Evolutionary conservation across 2,329 filamentous ascomycete genomes (phyloP), one percentile per base, ranked within the genome.

Genomic region (Elsinoe ampelina): DNA sequence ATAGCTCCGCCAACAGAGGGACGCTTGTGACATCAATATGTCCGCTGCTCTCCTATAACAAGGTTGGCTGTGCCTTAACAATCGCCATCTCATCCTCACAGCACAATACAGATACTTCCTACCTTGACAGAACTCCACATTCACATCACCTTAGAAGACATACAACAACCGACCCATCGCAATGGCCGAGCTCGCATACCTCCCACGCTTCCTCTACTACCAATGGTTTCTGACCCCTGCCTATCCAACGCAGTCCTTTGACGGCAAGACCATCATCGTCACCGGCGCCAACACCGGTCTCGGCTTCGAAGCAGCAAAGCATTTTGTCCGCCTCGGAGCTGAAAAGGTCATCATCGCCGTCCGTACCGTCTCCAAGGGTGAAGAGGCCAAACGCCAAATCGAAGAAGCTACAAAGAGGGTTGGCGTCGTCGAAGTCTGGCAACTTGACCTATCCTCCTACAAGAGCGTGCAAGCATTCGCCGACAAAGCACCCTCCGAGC

Each of bases 231-330:
- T 72, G 45, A 70, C 64, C 5, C 73, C 72, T 5, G 58, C 67
- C 57, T 11, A 19, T 11, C 39, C 39, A 11, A 42, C 39, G 10
- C n/a, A 15, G 10, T 42, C 39, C 8, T 61, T 68, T 26, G 60
- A 60, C 7, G 73, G 70, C 15, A 67, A 72, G 41, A 73, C 66
- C 4, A 65, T 76, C 56, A 72, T 79, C 30, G 71, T 79, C 4
- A 80, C 77, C 0, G 76, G 77, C 41, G 70, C 73, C 2, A 78
- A 78, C 56, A 65, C 68, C 5, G 76, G 75, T 2, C 69, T 79
- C 0, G 76, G 77, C 12, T 67, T 71, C 43, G 74, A 78, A 64
- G 72, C 75, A 5, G 71, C 72, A 1, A 66, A 67, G 1, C 74
- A 77, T 59, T 68, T 75, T 41, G 69, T 72, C 0, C 61, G 64